Percentiles rank a stretch among this genome's conserved stretches.
Conservation (phyloP, 257 asterid genomes). For the Ilex aquifolium region DNA sequence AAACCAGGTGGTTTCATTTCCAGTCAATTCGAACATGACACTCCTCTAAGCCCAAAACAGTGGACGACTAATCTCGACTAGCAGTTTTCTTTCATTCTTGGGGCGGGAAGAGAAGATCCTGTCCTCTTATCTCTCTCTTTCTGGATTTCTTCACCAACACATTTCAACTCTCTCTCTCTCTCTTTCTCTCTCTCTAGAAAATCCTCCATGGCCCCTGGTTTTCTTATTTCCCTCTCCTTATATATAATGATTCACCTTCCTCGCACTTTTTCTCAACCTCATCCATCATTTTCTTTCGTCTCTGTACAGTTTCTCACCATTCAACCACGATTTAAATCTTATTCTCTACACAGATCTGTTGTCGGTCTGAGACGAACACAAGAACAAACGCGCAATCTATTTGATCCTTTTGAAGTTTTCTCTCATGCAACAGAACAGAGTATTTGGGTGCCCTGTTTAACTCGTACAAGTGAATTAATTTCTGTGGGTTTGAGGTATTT, state of each 20-base stretch:
- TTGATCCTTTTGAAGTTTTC: background rate
- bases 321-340: background rate
- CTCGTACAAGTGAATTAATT: too few species aligned
- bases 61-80: too few species aligned
- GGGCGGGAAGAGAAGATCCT: background rate
- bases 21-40: too few species aligned
- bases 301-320: slow-evolving; percentile 7
- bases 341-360: slow-evolving; percentile 11
- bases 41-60: too few species aligned
- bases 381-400: background rate
- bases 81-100: too few species aligned
- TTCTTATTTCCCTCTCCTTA: slow-evolving; percentile 12
- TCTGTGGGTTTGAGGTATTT: background rate
- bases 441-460: too few species aligned
- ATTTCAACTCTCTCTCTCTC: background rate
- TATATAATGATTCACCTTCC: background rate
- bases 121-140: background rate
- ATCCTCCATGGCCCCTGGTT: slow-evolving; percentile 46
- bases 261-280: slow-evolving; percentile 11
- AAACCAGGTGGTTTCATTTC: too few species aligned
- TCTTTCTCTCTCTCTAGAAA: background rate
- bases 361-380: background rate
- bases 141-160: background rate
- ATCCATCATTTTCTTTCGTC: slow-evolving; percentile 4
- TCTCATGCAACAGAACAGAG: background rate